Evolutionary conservation across 306 rosid genomes (phyloP).

Genomic region (Boehmeria nivea): DNA sequence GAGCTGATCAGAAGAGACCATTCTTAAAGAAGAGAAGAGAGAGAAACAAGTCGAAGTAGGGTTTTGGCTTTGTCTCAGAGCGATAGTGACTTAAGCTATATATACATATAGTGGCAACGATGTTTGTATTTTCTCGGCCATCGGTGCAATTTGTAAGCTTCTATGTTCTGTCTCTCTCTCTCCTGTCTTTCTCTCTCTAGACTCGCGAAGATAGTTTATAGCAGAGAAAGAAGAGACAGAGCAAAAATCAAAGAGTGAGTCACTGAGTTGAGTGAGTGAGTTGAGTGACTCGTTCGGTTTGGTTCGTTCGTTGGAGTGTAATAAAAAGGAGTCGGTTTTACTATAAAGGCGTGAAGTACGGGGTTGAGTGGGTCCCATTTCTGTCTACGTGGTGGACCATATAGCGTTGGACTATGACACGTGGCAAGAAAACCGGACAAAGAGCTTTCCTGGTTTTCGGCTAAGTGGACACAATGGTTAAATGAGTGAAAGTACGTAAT

Average conservation of each 20-base stretch:
- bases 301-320: neutral
- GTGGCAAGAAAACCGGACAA: neutral
- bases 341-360: too few species aligned
- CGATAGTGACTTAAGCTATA: neutral
- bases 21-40: conserved; percentile 5
- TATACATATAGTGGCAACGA: too few species aligned
- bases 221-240: too few species aligned
- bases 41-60: too few species aligned
- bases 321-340: too few species aligned
- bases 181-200: neutral
- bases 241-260: neutral
- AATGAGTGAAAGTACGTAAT: too few species aligned
- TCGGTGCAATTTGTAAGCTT: too few species aligned
- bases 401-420: neutral
- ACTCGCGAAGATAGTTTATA: neutral
- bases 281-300: neutral
- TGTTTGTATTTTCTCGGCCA: neutral
- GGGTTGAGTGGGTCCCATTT: neutral
- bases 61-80: neutral
- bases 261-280: too few species aligned
- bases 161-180: neutral
- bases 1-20: conserved; percentile 40
- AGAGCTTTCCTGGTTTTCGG: too few species aligned
- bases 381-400: neutral
- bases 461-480: too few species aligned